phyloP scores from a whole-genome alignment of 2,329 filamentous ascomycete species.

The Aspergillus fischeri region DNA sequence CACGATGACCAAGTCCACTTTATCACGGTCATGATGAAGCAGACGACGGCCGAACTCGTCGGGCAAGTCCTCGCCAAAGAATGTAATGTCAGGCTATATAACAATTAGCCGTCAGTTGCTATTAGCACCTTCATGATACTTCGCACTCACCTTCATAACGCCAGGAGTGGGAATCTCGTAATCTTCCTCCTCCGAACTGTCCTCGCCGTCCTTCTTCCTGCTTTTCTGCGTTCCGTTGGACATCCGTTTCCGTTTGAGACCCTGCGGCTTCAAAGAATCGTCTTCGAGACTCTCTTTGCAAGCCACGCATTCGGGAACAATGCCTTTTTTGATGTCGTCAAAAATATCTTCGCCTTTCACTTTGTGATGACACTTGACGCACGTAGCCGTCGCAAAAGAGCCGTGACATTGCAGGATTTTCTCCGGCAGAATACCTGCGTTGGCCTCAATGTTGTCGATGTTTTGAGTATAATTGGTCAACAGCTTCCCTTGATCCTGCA shows the following conservation, averaged over 20 bases:
- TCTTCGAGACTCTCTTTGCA: constrained; percentile 57
- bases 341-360: constrained; percentile 75
- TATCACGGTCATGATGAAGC: constrained; percentile 72
- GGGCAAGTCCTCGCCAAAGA: constrained; percentile 89
- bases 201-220: constrained; percentile 53
- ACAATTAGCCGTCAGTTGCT: constrained; percentile 7
- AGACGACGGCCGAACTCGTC: constrained; percentile 77
- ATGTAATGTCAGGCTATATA: constrained; percentile 80
- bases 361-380: constrained; percentile 72
- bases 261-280: constrained; percentile 40
- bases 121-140: neutral
- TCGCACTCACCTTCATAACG: constrained; percentile 64
- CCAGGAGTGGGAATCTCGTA: constrained; percentile 66
- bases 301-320: constrained; percentile 70
- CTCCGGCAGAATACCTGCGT: constrained; percentile 73
- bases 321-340: constrained; percentile 69
- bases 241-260: constrained; percentile 51
- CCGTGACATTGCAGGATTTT: constrained; percentile 96
- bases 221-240: constrained; percentile 46
- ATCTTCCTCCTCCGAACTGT: constrained; percentile 55
- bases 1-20: constrained; percentile 85
- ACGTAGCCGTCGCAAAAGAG: constrained; percentile 88
- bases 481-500: constrained; percentile 83
- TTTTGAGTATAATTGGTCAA: constrained; percentile 98
- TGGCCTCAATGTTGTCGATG: constrained; percentile 91